Evolutionary conservation across 352 stramenopile species (phyloP), one percentile per base, ranked within the genome.

Genomic region (Elongisporangium undulatum): DNA sequence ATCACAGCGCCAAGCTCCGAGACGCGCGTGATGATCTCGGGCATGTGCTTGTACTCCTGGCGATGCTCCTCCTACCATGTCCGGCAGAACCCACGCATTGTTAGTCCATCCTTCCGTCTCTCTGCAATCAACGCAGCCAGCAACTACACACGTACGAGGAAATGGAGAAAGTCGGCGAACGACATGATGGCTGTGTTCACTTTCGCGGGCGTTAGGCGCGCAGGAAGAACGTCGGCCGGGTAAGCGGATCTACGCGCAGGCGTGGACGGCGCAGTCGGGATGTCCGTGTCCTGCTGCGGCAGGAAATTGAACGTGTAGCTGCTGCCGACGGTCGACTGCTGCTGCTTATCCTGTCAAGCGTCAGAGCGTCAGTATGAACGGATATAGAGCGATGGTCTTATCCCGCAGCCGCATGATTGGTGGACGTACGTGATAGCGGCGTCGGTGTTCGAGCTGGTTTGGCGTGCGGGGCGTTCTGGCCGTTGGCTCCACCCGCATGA

Each of bases 161-260:
- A 90, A 63, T 85, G 80, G 20, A 93, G 58, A 52, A 91, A 93
- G 50, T 93, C 79, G 5, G 84, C 84, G 53, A 93, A 93, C 49
- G 79, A 89, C 51, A 85, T 85, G 68, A 93, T 79, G n/a, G 79
- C 79, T n/a, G 82, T 74, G 50, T 82, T 85, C 12, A 90, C 75
- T 61, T 91, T 82, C 48, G 84, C 82, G 2, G 78, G 72, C 52
- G 84, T 89, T 62, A 89, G 89, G 21, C 84, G 66, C 23, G 80
- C 80, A 13, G 82, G 82, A 8, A 79, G 87, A 62, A 80, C 74
- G 23, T 71, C 68, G 15, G 55, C 55, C 20, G 56, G 49, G 48
- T 63, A 45, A 49, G 59, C 60, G 39, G 58, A 66, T 64, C 55
- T 62, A 19, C 29, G 29, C 29, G 29, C 29, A 41, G 67, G 72